Evolutionary conservation across 306 rosid genomes (phyloP).

Genomic region (Boehmeria nivea): DNA sequence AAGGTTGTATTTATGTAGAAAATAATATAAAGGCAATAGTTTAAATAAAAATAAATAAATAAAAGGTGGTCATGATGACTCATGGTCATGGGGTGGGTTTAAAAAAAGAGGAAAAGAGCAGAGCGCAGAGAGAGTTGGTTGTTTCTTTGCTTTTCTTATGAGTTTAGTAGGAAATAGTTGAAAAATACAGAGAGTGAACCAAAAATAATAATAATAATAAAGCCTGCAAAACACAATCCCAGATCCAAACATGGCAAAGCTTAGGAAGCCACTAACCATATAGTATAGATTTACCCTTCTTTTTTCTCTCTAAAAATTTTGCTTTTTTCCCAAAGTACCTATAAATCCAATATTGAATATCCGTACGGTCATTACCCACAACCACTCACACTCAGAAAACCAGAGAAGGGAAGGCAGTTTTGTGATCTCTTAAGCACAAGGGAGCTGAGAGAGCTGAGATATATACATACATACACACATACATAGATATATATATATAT

Average conservation of each 20-base stretch:
- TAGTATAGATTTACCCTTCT: constrained; percentile 38
- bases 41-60: constrained; percentile 11
- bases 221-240: constrained; percentile 58
- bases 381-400: no score
- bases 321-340: no score
- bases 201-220: no score
- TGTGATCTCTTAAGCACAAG: no score
- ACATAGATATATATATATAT: not conserved
- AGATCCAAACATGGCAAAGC: constrained; percentile 70
- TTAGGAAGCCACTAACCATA: constrained; percentile 39
- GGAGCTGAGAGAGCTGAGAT: no score
- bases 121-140: constrained; percentile 13
- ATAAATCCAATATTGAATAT: no score
- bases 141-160: constrained; percentile 19
- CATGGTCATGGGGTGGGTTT: constrained; percentile 4
- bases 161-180: constrained; percentile 39
- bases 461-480: no score
- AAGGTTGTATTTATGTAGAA: no score
- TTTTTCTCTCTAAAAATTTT: constrained; percentile 22
- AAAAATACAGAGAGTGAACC: constrained; percentile 30
- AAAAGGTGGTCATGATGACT: no score
- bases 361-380: no score
- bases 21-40: not conserved
- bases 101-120: constrained; percentile 24
- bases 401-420: no score